A percentile compares a stretch with the other conserved stretches of the same genome.
Evolutionary conservation across 306 rosid genomes (phyloP).

Genomic region (Cucumis melo): DNA sequence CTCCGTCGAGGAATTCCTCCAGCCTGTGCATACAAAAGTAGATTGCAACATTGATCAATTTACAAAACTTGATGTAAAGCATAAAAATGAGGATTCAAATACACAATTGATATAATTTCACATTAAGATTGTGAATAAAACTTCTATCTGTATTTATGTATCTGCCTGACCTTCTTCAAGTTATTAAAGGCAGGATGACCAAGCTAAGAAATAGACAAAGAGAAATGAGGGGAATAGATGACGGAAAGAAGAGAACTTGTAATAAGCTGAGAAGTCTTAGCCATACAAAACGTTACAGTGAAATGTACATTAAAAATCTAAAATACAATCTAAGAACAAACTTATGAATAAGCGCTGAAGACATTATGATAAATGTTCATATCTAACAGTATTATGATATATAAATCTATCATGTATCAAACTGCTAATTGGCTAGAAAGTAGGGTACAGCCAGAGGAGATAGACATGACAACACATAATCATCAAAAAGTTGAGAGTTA

Average conservation of each 20-base stretch:
- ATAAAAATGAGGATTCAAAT: not conserved
- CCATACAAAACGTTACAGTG: not conserved
- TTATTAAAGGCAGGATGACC: not conserved
- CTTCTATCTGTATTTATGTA: not conserved
- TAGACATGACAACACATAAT: not conserved
- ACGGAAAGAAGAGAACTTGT: not conserved
- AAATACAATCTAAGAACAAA: not conserved
- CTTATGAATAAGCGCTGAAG: not conserved
- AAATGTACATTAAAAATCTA: not conserved
- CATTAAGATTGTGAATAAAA: not conserved
- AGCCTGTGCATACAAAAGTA: conserved; percentile 34
- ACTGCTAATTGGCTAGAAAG: not conserved
- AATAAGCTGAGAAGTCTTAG: not conserved
- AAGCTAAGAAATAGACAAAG: not conserved
- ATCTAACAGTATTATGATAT: not conserved
- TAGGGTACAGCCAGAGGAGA: not conserved
- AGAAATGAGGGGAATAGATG: not conserved
- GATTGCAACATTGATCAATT: not conserved
- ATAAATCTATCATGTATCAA: not conserved
- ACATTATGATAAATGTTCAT: not conserved
- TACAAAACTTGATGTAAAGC: not conserved
- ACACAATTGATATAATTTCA: not conserved
- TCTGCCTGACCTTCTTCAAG: not conserved
- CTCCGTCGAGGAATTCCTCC: conserved; percentile 90
- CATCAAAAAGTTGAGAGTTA: not conserved